Conservation (phyloP, 75 land plant species). For the Selaginella tamariscina region DNA sequence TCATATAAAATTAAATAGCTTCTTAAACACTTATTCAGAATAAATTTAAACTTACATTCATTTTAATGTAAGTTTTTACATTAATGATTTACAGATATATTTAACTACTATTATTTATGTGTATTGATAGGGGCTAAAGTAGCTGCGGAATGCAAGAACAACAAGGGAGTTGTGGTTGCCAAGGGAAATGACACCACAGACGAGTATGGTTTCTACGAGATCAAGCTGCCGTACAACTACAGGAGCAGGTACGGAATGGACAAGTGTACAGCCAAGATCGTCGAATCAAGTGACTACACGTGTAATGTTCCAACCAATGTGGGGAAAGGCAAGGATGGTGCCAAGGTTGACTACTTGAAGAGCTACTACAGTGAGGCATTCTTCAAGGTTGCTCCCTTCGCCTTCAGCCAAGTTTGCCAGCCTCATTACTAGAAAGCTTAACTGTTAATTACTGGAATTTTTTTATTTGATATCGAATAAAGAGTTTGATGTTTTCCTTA, state of each 20-base stretch:
- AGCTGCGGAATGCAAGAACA: not conserved
- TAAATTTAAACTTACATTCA: too few relatives aligned
- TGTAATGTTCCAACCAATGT: not conserved
- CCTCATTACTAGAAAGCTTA: not conserved
- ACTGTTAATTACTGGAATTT: too few relatives aligned
- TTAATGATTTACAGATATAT: too few relatives aligned
- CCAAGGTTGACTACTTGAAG: not conserved
- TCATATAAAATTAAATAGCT: too few relatives aligned
- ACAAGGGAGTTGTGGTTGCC: not conserved
- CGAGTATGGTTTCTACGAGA: not conserved
- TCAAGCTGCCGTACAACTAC: not conserved
- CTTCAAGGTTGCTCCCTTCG: not conserved
- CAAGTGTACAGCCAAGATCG: not conserved
- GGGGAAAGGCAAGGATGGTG: not conserved
- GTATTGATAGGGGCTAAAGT: not conserved
- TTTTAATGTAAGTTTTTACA: too few relatives aligned
- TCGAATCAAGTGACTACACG: not conserved
- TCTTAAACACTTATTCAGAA: too few relatives aligned
- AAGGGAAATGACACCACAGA: not conserved
- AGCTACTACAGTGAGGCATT: not conserved
- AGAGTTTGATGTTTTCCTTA: too few relatives aligned
- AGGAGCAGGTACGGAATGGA: too few relatives aligned
- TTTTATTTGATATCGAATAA: too few relatives aligned
- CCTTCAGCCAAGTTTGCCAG: not conserved
- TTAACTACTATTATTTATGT: too few relatives aligned